Conservation (phyloP, 495 filamentous ascomycete genomes). For the Penicillium cosmopolitanum region DNA sequence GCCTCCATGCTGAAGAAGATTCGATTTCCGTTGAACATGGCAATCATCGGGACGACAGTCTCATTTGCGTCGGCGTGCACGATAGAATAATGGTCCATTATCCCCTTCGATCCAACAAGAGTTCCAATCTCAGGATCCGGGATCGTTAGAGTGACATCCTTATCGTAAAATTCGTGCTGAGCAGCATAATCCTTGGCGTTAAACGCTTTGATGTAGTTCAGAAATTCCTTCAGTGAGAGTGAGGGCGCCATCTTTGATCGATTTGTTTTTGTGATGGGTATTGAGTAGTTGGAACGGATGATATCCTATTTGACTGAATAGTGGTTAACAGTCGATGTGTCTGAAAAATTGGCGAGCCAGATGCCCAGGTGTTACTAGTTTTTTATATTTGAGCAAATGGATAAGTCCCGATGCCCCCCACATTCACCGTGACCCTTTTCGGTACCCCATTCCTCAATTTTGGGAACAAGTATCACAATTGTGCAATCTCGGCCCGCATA, state of each 20-base stretch:
- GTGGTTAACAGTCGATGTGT: too few species aligned
- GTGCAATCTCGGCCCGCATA: too few species aligned
- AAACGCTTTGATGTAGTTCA: constrained; percentile 13
- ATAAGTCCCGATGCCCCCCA: too few species aligned
- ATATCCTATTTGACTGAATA: not conserved
- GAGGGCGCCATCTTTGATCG: not conserved
- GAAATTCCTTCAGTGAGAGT: constrained; percentile 7
- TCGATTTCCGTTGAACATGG: constrained; percentile 5
- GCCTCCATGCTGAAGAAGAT: constrained; percentile 14
- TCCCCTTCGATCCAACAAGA: constrained; percentile 6
- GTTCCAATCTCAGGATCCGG: constrained; percentile 17
- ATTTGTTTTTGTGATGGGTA: not conserved
- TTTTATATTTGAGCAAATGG: too few species aligned
- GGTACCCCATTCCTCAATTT: too few species aligned
- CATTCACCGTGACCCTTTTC: too few species aligned
- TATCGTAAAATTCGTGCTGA: constrained; percentile 11
- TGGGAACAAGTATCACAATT: too few species aligned
- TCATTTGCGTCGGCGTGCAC: constrained; percentile 9
- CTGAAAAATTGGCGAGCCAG: too few species aligned
- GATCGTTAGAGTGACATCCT: constrained; percentile 11
- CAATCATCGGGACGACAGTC: constrained; percentile 13
- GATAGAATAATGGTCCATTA: constrained; percentile 11
- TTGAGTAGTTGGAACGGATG: not conserved
- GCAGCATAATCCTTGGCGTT: constrained; percentile 11
- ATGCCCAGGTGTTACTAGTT: too few species aligned